Evolutionary conservation across 2,329 filamentous ascomycete genomes (phyloP), one percentile per base, ranked within the genome.

Genomic region (Fusarium tricinctum): DNA sequence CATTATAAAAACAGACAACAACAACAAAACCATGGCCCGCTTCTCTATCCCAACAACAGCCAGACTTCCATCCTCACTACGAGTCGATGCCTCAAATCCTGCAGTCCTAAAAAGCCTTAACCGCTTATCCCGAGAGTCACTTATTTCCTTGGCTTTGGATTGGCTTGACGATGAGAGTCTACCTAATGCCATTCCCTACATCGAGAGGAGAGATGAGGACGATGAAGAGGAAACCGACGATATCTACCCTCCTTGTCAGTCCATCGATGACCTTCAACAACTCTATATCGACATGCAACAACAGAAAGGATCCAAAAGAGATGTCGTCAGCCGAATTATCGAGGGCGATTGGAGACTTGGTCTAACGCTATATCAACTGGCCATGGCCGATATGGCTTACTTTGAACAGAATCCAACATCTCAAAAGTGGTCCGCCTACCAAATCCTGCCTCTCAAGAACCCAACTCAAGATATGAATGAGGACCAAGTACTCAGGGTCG

Each of bases 81-180:
- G 89, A 71, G 85, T 95, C 74, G 86, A 89, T 58, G 83, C 91
- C 10, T 82, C 86, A 60, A 91, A 90, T 74, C 82, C 86, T 45
- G 83, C 88, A 30, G 86, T 93, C 48, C 77, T 86, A 68, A 93
- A 91, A 77, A 84, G 86, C 40, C 84, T 97, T 48, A 85, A 83
- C 63, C 90, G 89, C 55, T 85, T 97, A 19, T 91, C 92, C 3
- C 89, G 93, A 50, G 82, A 89, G 46, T 89, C 91, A 0, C 85
- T 97, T 22, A 80, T 96, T 26, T 87, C 89, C 0, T 85, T 97
- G 10, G 91, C 87, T 1, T 84, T 94, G 22, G 86, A 91, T 80
- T 97, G 93, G 93, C 88, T 97, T 5, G 87, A 91, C 58, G 87
- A 90, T 48, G 82, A 84, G 66, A 90, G 91, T 66, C 82, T 88